Conservation (phyloP, 2,329 filamentous ascomycete species). For the Colletotrichum chlorophyti region DNA sequence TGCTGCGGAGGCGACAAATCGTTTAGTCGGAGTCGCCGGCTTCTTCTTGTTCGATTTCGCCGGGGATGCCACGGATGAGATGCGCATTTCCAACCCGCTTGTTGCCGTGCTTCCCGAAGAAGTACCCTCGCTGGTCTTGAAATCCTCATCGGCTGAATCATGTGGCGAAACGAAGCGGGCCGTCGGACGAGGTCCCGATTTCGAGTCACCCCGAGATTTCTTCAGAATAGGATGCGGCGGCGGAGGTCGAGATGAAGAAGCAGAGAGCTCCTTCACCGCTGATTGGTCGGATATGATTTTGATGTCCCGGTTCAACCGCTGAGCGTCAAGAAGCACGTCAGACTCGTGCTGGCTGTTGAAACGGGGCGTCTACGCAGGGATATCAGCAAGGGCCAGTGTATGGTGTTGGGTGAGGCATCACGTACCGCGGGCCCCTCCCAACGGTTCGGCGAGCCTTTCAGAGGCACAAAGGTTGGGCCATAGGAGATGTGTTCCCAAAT, state of each 20-base stretch:
- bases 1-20: slow-evolving; percentile 51
- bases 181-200: slow-evolving; percentile 61
- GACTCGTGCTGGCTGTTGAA: slow-evolving; percentile 27
- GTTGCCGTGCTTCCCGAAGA: slow-evolving; percentile 49
- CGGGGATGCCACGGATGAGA: slow-evolving; percentile 33
- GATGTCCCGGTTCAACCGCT: slow-evolving; percentile 18
- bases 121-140: slow-evolving; percentile 39
- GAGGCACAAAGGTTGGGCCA: slow-evolving; percentile 62
- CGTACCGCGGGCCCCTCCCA: slow-evolving; percentile 58
- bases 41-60: slow-evolving; percentile 38
- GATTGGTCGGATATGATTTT: slow-evolving; percentile 30
- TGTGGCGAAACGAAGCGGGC: slow-evolving; percentile 66
- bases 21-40: slow-evolving; percentile 37
- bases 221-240: slow-evolving; percentile 66
- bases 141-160: slow-evolving; percentile 52
- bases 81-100: slow-evolving; percentile 38
- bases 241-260: slow-evolving; percentile 54
- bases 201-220: slow-evolving; percentile 61
- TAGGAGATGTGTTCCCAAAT: slow-evolving; percentile 65
- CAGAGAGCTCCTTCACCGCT: slow-evolving; percentile 35
- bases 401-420: slow-evolving; percentile 5
- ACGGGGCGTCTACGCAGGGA: slow-evolving; percentile 26
- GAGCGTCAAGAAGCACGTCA: slow-evolving; percentile 21
- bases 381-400: slow-evolving; percentile 10
- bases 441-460: slow-evolving; percentile 59